Evolutionary conservation across 805 yeast species (phyloP).

Genomic region (Tetrapisispora fleetii): DNA sequence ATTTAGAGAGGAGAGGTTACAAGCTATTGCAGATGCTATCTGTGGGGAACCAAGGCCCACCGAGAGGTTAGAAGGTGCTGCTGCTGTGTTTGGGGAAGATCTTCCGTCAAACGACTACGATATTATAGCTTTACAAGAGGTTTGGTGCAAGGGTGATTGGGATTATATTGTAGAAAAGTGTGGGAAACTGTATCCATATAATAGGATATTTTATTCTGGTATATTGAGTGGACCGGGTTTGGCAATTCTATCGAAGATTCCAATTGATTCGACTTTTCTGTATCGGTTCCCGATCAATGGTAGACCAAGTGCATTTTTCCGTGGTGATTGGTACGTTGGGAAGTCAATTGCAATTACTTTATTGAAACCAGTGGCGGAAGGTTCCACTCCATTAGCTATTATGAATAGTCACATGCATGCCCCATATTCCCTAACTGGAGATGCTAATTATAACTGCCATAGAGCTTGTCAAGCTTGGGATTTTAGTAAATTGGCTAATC

Average conservation of each 20-base stretch:
- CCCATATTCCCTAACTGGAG: constrained; percentile 76
- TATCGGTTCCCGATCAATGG: constrained; percentile 90
- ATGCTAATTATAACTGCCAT: constrained; percentile 83
- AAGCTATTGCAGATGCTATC: constrained; percentile 62
- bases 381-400: constrained; percentile 55
- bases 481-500: constrained; percentile 53
- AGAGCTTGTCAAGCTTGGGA: constrained; percentile 97
- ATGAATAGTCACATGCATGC: constrained; percentile 96
- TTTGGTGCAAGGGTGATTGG: constrained; percentile 88
- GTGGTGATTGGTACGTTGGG: constrained; percentile 98
- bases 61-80: constrained; percentile 12
- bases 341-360: constrained; percentile 73
- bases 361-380: constrained; percentile 41
- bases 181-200: constrained; percentile 42
- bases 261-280: constrained; percentile 69
- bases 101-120: constrained; percentile 21
- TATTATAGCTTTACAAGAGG: constrained; percentile 85
- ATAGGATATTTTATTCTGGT: constrained; percentile 70
- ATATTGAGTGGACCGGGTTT: constrained; percentile 90
- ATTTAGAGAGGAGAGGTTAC: constrained; percentile 50
- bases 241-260: constrained; percentile 72
- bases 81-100: not conserved
- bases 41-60: constrained; percentile 25
- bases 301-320: constrained; percentile 79
- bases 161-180: constrained; percentile 44